Evolutionary conservation across 345 rosid genomes (phyloP), one percentile per base, ranked within the genome.

Genomic region (Murraya paniculata): DNA sequence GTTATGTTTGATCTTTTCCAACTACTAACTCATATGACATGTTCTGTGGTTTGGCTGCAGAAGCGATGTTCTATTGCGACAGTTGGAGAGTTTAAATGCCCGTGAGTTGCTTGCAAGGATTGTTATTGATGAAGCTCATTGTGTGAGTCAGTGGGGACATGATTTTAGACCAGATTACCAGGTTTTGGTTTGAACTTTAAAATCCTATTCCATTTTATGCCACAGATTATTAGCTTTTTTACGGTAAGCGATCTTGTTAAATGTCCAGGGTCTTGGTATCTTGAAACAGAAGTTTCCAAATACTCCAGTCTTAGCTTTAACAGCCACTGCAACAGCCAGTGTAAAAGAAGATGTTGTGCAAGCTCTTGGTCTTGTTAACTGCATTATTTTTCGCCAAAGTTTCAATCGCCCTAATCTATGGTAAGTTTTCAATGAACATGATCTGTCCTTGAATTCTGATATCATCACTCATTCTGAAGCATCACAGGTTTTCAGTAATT

Each of bases 101-200:
- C 93, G 94, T 79, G 89, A 87, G 64, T 81, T 92, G 84, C 98
- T 95, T 81, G 90, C 97, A 65, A 90, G 99, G 88, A 90, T 95
- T 85, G 99, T 95, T 66, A 95, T 95, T 84, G 99, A 95, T 81
- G 99, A 95, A 91, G 99, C 99, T 75, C 99, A 95, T 69, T 95
- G 99, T 81, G 98, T 95, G 84, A 95, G 99, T 85, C 99, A 95
- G 85, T 95, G 99, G 99, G 99, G 99, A 55, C 99, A 95, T 86
- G 99, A 95, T 85, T 95, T 95, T 89, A 92, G 99, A 86, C 98
- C 99, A 27, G 99, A 96, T 85, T 96, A 96, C 85, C 97, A 92
- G 99, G 99, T 96, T 87, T 78, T 77, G 60, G 78, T 48, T 28
- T 48, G 50, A 25, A 78, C 35, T 73, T 64, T 30, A 58, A 33